These are phyloP conservation scores for Gossypium davidsonii DNA, from an alignment of 441 rosid genomes.

Conservation along the genomic window DNA sequence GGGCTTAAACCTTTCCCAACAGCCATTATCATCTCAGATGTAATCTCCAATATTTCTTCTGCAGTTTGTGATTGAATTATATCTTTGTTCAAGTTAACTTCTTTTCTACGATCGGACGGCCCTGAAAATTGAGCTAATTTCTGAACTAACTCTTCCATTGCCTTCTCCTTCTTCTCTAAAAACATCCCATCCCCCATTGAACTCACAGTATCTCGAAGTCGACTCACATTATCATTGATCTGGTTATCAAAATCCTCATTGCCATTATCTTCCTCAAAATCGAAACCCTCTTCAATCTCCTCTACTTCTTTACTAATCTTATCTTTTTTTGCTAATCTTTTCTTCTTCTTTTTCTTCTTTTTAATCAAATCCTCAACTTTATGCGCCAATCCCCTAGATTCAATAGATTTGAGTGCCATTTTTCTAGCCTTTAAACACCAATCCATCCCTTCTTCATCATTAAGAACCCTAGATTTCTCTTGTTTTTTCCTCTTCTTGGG, in stretches of 20 bases:
- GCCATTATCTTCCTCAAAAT: constrained; percentile 29
- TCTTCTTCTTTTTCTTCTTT: constrained; percentile 54
- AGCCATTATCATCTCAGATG: constrained; percentile 67
- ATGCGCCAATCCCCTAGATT: constrained; percentile 56
- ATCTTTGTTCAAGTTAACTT: constrained; percentile 61
- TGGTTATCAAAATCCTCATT: constrained; percentile 24
- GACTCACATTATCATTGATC: constrained; percentile 25
- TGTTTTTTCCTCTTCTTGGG: constrained; percentile 58
- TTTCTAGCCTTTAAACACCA: constrained; percentile 87
- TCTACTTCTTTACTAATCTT: constrained; percentile 28
- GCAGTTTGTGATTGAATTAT: constrained; percentile 76
- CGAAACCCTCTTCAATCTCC: constrained; percentile 32
- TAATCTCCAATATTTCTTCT: constrained; percentile 63
- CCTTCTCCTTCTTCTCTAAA: constrained; percentile 57
- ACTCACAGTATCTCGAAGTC: constrained; percentile 45
- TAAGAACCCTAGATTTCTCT: constrained; percentile 34
- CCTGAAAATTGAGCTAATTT: constrained; percentile 69
- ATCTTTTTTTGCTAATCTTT: constrained; percentile 27
- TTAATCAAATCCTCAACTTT: constrained; percentile 51
- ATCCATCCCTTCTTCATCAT: constrained; percentile 70
- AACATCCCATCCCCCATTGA: constrained; percentile 60
- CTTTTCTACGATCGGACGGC: constrained; percentile 74
- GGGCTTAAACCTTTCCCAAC: constrained; percentile 88
- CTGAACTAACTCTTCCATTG: constrained; percentile 56
- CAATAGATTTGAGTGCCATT: constrained; percentile 66